A percentile compares a stretch with the other conserved stretches of the same genome.
phyloP scores from a whole-genome alignment of 306 rosid genomes.

The Trifolium repens region DNA sequence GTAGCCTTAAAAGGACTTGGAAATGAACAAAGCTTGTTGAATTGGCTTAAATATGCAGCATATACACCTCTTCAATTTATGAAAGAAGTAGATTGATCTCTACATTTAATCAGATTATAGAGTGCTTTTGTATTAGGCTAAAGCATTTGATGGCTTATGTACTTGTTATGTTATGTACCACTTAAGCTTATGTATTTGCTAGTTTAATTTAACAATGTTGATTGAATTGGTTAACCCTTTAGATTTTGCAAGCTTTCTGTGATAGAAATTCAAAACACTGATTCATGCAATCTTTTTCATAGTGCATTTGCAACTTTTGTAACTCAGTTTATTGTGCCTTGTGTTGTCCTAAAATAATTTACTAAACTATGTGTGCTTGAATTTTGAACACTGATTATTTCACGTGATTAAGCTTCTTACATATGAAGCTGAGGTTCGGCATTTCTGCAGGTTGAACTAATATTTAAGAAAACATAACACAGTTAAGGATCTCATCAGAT shows the following conservation, averaged over 20 bases:
- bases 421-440: background rate
- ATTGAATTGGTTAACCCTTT: background rate
- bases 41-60: background rate
- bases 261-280: background rate
- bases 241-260: background rate
- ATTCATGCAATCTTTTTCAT: background rate
- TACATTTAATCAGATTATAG: background rate
- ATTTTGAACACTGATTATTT: background rate
- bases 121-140: background rate
- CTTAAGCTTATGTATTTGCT: background rate
- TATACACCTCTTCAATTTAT: background rate
- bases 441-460: no score
- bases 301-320: background rate
- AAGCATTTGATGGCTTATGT: background rate
- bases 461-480: background rate
- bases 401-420: background rate
- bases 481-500: background rate
- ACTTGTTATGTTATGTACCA: background rate
- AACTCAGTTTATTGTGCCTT: background rate
- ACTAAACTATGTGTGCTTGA: background rate
- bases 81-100: background rate
- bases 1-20: background rate
- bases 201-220: background rate
- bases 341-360: background rate
- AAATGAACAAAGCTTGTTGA: background rate